phyloP scores from a whole-genome alignment of 1,284 basidiomycete genomes.

The Apiotrichum brassicae region DNA sequence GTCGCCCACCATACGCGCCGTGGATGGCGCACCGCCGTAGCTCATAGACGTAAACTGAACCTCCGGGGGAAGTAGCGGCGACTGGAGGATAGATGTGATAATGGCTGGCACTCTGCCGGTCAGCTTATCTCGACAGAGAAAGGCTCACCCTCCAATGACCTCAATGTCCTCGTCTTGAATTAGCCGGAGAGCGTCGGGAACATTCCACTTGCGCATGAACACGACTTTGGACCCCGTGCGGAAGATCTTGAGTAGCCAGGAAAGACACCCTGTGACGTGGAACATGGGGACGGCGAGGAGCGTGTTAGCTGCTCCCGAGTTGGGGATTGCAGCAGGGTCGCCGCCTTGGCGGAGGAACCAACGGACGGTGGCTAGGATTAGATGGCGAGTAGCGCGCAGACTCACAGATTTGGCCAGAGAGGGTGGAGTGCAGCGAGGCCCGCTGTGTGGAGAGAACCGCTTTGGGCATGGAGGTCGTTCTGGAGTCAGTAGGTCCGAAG shows the following conservation, averaged over 20 bases:
- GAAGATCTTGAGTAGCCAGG: constrained; percentile 34
- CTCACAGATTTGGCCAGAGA: constrained; percentile 3
- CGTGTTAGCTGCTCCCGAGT: not conserved
- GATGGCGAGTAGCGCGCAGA: not conserved
- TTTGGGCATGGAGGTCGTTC: constrained; percentile 25
- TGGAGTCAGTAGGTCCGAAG: constrained; percentile 10
- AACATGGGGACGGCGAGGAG: constrained; percentile 40
- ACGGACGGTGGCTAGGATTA: not conserved
- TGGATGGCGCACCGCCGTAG: constrained; percentile 42
- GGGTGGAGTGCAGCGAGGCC: constrained; percentile 7
- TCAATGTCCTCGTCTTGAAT: constrained; percentile 29
- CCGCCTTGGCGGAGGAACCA: constrained; percentile 5
- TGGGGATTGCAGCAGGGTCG: not conserved
- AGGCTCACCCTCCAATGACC: constrained; percentile 32
- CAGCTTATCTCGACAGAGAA: constrained; percentile 13
- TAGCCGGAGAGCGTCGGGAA: constrained; percentile 26
- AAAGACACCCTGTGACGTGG: constrained; percentile 41
- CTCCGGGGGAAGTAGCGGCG: constrained; percentile 6
- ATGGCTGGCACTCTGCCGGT: constrained; percentile 41
- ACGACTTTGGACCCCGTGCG: constrained; percentile 34
- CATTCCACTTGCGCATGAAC: constrained; percentile 32
- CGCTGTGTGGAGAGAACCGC: constrained; percentile 38
- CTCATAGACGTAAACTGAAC: constrained; percentile 28
- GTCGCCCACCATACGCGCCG: constrained; percentile 29
- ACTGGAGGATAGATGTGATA: constrained; percentile 22